These are phyloP conservation scores for Saprolegnia diclina DNA, from an alignment of 352 stramenopile genomes.

Conservation along the genomic window DNA sequence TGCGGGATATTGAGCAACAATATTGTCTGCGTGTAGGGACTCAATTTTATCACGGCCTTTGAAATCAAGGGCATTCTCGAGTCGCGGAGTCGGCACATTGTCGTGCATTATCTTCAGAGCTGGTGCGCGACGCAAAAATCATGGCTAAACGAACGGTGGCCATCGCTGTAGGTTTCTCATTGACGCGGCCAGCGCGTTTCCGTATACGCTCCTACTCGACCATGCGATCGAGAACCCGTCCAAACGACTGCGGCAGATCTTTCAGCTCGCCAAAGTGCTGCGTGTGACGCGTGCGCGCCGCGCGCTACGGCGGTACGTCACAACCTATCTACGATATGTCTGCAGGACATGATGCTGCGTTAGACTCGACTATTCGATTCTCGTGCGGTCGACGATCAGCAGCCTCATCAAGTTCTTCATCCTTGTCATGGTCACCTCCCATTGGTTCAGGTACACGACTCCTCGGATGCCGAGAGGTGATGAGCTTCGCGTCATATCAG, in stretches of 20 bases:
- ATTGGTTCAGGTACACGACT: slow-evolving; percentile 57
- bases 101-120: not conserved
- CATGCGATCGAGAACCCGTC: slow-evolving; percentile 3
- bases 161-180: slow-evolving; percentile 39
- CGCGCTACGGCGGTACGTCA: slow-evolving; percentile 47
- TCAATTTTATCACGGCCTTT: slow-evolving; percentile 69
- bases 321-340: too few species aligned
- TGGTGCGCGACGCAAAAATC: not conserved
- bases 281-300: slow-evolving; percentile 51
- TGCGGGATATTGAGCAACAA: not conserved
- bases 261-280: slow-evolving; percentile 59
- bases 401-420: slow-evolving; percentile 74
- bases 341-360: not conserved
- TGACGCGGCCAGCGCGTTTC: slow-evolving; percentile 68
- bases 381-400: slow-evolving; percentile 68
- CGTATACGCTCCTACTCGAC: slow-evolving; percentile 57
- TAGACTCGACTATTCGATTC: slow-evolving; percentile 61
- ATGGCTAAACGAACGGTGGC: not conserved
- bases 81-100: not conserved
- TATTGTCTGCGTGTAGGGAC: slow-evolving; percentile 31
- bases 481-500: slow-evolving; percentile 24
- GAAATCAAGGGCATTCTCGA: slow-evolving; percentile 57
- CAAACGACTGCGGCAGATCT: slow-evolving; percentile 33
- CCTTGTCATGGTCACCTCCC: slow-evolving; percentile 67
- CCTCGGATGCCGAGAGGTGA: not conserved